Conservation (phyloP, 495 filamentous ascomycete species). For the Penicillium flavigenum region DNA sequence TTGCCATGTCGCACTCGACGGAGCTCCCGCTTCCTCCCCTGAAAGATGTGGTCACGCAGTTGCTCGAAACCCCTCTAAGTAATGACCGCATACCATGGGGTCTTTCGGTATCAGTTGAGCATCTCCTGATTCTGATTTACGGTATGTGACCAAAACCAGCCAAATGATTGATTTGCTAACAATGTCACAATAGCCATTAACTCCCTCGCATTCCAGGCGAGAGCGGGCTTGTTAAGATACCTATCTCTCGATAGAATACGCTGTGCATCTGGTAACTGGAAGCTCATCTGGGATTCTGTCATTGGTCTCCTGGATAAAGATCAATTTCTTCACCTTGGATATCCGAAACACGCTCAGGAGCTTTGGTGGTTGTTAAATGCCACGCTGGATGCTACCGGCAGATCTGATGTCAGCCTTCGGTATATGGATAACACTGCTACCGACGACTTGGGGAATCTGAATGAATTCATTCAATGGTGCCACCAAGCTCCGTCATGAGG, state of each 20-base stretch:
- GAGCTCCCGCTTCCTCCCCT: slow-evolving; percentile 27
- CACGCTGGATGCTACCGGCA: slow-evolving; percentile 26
- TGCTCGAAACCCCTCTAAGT: slow-evolving; percentile 25
- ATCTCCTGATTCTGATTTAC: slow-evolving; percentile 40
- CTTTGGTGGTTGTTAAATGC: slow-evolving; percentile 40
- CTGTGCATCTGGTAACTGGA: slow-evolving; percentile 38
- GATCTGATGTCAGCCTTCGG: slow-evolving; percentile 18
- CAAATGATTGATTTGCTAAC: background rate
- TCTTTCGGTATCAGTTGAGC: slow-evolving; percentile 32
- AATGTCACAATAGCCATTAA: slow-evolving; percentile 27
- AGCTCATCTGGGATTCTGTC: slow-evolving; percentile 34
- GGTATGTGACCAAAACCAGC: slow-evolving; percentile 21
- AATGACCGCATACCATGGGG: slow-evolving; percentile 24
- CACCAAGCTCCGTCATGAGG: slow-evolving; percentile 8
- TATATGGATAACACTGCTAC: slow-evolving; percentile 39
- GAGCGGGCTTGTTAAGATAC: slow-evolving; percentile 31
- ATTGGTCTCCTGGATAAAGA: slow-evolving; percentile 22
- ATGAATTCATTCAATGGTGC: slow-evolving; percentile 41
- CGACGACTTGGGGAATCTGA: slow-evolving; percentile 39
- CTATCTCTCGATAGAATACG: slow-evolving; percentile 31
- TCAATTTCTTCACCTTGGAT: slow-evolving; percentile 31
- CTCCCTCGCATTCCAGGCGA: slow-evolving; percentile 34
- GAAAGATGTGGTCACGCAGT: slow-evolving; percentile 25
- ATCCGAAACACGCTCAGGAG: slow-evolving; percentile 43
- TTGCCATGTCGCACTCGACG: slow-evolving; percentile 15